phyloP scores from a whole-genome alignment of 202 grass and related monocot species.

The Bolboschoenoplectus hybrid region DNA sequence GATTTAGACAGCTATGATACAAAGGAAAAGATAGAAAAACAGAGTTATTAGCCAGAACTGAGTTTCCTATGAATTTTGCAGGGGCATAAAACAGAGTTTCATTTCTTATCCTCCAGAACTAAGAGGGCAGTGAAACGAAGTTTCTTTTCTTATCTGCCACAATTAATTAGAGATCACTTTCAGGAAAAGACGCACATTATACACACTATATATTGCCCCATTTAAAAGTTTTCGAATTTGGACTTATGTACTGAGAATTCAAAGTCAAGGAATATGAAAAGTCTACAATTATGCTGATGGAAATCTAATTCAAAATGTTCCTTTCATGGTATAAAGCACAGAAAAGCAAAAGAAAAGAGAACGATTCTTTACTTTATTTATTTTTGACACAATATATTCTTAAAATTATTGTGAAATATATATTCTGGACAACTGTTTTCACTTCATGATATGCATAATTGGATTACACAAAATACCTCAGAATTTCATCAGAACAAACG shows the following conservation, averaged over 20 bases:
- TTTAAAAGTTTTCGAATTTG: background rate
- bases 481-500: background rate
- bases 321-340: constrained; percentile 22
- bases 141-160: background rate
- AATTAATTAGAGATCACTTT: background rate
- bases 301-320: constrained; percentile 23
- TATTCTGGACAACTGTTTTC: constrained; percentile 27
- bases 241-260: constrained; percentile 12
- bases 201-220: background rate
- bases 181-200: constrained; percentile 6
- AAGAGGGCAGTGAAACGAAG: background rate
- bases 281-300: background rate
- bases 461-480: background rate
- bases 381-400: constrained; percentile 31
- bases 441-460: constrained; percentile 7
- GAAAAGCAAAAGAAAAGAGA: constrained; percentile 11
- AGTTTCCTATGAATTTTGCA: background rate
- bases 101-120: background rate
- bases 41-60: background rate
- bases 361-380: constrained; percentile 18
- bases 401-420: constrained; percentile 29
- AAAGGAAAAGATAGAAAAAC: background rate
- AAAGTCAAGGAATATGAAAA: constrained; percentile 35
- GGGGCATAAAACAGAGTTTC: background rate
- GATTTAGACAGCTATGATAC: background rate